Conservation (phyloP, 345 rosid species). For the Microcos paniculata region DNA sequence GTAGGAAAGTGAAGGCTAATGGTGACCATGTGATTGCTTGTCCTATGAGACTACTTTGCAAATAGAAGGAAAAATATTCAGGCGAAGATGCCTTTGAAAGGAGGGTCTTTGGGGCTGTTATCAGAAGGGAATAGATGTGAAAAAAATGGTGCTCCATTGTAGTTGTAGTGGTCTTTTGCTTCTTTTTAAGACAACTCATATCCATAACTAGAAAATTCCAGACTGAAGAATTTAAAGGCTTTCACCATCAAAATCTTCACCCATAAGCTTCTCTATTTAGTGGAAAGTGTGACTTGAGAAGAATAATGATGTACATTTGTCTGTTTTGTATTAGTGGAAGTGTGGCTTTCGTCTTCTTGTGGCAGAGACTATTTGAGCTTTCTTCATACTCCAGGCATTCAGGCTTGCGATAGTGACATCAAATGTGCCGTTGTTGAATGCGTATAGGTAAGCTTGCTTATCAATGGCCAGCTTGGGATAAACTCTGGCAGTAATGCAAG, state of each 20-base stretch:
- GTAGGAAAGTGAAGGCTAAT: not conserved
- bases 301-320: not conserved
- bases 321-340: not conserved
- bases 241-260: not conserved
- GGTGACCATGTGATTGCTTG: not conserved
- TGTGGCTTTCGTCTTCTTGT: not conserved
- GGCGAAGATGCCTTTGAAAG: not conserved
- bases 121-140: not conserved
- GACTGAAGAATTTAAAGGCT: no score
- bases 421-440: constrained; percentile 49
- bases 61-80: not conserved
- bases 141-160: not conserved
- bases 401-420: constrained; percentile 36
- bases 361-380: constrained; percentile 33
- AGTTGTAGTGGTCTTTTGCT: not conserved
- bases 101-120: not conserved
- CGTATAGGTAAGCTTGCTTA: constrained; percentile 34
- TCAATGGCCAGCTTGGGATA: constrained; percentile 47
- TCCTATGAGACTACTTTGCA: not conserved
- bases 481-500: constrained; percentile 56
- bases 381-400: constrained; percentile 70
- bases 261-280: not conserved
- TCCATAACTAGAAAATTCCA: not conserved
- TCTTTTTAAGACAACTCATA: not conserved
- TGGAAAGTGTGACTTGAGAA: not conserved